phyloP scores from a whole-genome alignment of 1,284 basidiomycete genomes.

The Ceratobasidium sp. region DNA sequence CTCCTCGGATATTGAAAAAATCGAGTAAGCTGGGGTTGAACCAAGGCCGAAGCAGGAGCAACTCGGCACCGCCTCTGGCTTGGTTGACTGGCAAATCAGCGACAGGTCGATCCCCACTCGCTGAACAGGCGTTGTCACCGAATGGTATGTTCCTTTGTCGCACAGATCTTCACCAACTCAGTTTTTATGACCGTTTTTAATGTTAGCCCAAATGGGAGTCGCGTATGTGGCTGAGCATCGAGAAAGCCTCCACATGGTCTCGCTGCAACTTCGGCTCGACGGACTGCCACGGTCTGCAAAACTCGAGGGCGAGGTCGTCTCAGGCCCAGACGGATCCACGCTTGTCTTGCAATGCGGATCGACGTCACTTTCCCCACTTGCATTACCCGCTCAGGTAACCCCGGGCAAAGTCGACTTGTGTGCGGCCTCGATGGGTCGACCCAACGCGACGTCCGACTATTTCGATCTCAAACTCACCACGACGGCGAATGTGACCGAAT shows the following conservation, averaged over 20 bases:
- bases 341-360: constrained; percentile 68
- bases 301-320: constrained; percentile 68
- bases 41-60: constrained; percentile 60
- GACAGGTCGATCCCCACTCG: neutral
- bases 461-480: constrained; percentile 73
- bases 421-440: constrained; percentile 28
- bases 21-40: constrained; percentile 47
- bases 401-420: constrained; percentile 57
- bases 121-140: neutral
- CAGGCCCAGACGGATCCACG: constrained; percentile 55
- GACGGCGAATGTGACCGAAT: constrained; percentile 39
- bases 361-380: constrained; percentile 63
- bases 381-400: constrained; percentile 68
- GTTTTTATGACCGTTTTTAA: too few relatives aligned
- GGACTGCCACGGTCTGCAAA: constrained; percentile 58
- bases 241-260: constrained; percentile 76
- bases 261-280: constrained; percentile 62
- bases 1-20: constrained; percentile 45
- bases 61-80: constrained; percentile 73
- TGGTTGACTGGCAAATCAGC: constrained; percentile 58
- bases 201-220: constrained; percentile 60
- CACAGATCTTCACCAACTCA: constrained; percentile 46
- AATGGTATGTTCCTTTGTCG: constrained; percentile 36
- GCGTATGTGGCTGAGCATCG: constrained; percentile 84
- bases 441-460: constrained; percentile 55